phyloP scores from a whole-genome alignment of 345 rosid genomes.

The Erucastrum elatum region DNA sequence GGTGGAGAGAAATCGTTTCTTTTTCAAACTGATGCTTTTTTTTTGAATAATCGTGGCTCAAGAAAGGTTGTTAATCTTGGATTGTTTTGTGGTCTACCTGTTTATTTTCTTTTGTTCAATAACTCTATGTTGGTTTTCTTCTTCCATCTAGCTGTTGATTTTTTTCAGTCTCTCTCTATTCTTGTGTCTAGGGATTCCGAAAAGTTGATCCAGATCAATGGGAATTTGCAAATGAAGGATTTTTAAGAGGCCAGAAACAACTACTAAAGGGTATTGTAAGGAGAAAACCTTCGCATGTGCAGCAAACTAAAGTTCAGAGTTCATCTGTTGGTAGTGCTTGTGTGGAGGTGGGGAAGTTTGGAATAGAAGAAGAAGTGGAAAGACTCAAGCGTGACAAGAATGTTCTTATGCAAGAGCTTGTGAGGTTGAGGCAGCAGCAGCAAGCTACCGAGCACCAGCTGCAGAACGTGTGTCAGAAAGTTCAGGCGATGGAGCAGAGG shows the following conservation, averaged over 20 bases:
- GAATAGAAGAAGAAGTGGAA: conserved; percentile 84
- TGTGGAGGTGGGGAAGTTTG: conserved; percentile 90
- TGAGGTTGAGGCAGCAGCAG: conserved; percentile 86
- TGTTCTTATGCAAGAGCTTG: conserved; percentile 90
- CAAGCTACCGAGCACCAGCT: conserved; percentile 73
- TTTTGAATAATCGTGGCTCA: no score
- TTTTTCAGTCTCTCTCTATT: conserved; percentile 3
- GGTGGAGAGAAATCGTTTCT: neutral
- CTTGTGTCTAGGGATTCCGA: conserved; percentile 64
- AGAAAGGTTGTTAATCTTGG: no score
- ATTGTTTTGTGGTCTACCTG: conserved; percentile 4
- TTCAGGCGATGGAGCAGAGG: conserved; percentile 90
- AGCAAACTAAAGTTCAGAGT: conserved; percentile 57
- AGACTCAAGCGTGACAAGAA: conserved; percentile 86
- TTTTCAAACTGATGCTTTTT: conserved; percentile 10
- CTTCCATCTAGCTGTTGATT: neutral
- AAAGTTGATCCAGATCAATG: conserved; percentile 87
- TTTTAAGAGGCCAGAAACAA: conserved; percentile 79
- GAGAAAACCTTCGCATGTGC: conserved; percentile 64
- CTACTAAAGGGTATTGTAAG: conserved; percentile 62
- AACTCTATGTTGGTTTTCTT: neutral
- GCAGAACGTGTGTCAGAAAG: conserved; percentile 75
- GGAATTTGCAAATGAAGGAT: conserved; percentile 91
- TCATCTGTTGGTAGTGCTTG: conserved; percentile 70
- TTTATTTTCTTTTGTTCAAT: neutral